A percentile compares a stretch with the other conserved stretches of the same genome.
Evolutionary conservation across 2,329 filamentous ascomycete genomes (phyloP).

Genomic region (Alternaria hordeiaustralica): DNA sequence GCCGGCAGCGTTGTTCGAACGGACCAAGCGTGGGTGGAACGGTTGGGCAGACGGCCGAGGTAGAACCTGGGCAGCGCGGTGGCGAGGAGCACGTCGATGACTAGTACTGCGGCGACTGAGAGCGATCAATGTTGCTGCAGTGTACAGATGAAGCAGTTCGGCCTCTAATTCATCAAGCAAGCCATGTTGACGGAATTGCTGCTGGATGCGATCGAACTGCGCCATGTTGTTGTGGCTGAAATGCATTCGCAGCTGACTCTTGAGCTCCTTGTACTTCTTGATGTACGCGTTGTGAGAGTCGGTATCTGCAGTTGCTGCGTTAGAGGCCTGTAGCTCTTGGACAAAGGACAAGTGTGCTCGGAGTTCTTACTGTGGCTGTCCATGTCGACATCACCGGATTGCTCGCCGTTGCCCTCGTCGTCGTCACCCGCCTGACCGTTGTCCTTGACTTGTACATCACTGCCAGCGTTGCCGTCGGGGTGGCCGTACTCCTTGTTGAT

Average conservation of each 20-base stretch:
- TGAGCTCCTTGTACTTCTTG: neutral
- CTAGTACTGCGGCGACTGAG: neutral
- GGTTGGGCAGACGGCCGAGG: neutral
- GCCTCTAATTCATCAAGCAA: neutral
- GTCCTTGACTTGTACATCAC: neutral
- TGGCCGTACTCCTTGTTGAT: neutral
- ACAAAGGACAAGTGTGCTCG: neutral
- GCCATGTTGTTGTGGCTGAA: neutral
- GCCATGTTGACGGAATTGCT: neutral
- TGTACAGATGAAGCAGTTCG: neutral
- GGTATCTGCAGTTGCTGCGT: neutral
- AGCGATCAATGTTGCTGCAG: neutral
- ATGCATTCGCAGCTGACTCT: neutral
- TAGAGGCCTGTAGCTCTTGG: neutral
- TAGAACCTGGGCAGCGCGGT: neutral
- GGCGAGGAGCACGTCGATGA: neutral
- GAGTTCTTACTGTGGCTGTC: neutral
- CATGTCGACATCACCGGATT: neutral
- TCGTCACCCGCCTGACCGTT: neutral
- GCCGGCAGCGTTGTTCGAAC: neutral
- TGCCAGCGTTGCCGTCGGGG: neutral
- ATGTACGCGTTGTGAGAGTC: neutral
- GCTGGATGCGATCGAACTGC: neutral
- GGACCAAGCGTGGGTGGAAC: neutral
- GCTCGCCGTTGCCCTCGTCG: neutral